A percentile compares a stretch with the other conserved stretches of the same genome.
Conservation (phyloP, 495 filamentous ascomycete species). For the Cercophora scortea region DNA sequence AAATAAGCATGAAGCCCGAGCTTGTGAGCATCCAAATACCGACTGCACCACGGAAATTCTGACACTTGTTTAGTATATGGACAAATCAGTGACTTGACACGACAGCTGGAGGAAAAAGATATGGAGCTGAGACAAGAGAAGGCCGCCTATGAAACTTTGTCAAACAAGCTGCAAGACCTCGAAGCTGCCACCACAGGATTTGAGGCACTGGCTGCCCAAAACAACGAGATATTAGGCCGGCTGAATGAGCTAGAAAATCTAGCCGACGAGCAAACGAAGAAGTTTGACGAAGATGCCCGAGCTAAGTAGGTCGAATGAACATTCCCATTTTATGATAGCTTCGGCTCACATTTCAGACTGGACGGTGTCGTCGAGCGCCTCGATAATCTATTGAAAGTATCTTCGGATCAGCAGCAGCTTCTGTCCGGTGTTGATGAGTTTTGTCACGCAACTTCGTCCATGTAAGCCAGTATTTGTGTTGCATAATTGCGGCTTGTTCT, state of each 20-base stretch:
- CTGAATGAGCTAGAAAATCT: constrained; percentile 12
- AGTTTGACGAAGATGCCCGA: neutral
- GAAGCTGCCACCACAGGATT: constrained; percentile 19
- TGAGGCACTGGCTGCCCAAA: constrained; percentile 18
- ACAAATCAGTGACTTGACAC: constrained; percentile 15
- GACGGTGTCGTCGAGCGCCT: constrained; percentile 7
- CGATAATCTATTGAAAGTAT: constrained; percentile 1
- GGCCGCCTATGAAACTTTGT: constrained; percentile 14
- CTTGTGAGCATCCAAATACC: constrained; percentile 15
- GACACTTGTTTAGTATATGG: constrained; percentile 18
- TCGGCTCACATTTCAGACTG: constrained; percentile 1
- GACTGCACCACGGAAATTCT: neutral
- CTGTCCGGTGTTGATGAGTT: constrained; percentile 1
- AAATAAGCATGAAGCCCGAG: constrained; percentile 14
- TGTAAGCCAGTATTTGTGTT: neutral
- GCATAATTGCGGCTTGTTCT: neutral
- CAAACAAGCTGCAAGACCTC: constrained; percentile 18
- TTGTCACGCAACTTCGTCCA: neutral
- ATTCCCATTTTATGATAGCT: neutral
- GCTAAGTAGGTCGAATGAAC: constrained; percentile 2
- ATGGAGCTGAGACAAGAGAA: constrained; percentile 21
- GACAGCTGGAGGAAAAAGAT: constrained; percentile 19
- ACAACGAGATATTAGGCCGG: constrained; percentile 23
- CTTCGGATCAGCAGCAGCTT: constrained; percentile 2
- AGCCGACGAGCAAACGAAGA: constrained; percentile 6